These are phyloP conservation scores for Ogataea ramenticola DNA, from an alignment of 805 yeast species.

Conservation along the genomic window DNA sequence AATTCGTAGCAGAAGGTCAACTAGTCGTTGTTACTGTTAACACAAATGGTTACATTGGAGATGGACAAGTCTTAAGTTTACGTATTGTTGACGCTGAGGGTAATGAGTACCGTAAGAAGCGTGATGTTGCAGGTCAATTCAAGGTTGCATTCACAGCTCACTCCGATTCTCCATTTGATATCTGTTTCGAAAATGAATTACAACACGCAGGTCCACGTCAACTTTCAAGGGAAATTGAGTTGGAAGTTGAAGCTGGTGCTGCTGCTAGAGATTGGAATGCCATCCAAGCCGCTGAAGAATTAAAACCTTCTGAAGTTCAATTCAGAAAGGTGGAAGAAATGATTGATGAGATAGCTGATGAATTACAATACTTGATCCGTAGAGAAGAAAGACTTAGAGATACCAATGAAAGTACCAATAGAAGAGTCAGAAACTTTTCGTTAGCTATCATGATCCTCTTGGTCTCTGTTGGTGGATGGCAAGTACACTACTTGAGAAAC, in stretches of 20 bases:
- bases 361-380: constrained; percentile 72
- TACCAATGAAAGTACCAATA: constrained; percentile 93
- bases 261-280: constrained; percentile 98
- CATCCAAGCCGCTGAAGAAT: constrained; percentile 84
- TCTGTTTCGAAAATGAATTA: constrained; percentile 73
- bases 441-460: constrained; percentile 59
- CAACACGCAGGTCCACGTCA: constrained; percentile 34
- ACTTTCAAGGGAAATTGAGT: constrained; percentile 64
- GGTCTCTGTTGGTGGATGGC: constrained; percentile 84
- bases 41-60: constrained; percentile 70
- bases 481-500: constrained; percentile 82
- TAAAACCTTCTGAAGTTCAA: constrained; percentile 88
- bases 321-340: constrained; percentile 81
- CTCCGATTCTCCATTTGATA: constrained; percentile 77
- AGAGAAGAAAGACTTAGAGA: constrained; percentile 94
- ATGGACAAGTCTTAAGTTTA: constrained; percentile 76
- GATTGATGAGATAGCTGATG: constrained; percentile 72
- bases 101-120: constrained; percentile 74
- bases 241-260: constrained; percentile 92
- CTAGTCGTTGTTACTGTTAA: constrained; percentile 79
- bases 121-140: constrained; percentile 64
- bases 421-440: constrained; percentile 86
- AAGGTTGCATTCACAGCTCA: constrained; percentile 83
- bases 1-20: constrained; percentile 78
- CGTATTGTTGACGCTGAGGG: constrained; percentile 71